These are phyloP conservation scores for Diophrys sp. DNA, from an alignment of 73 alveolate genomes.

Conservation along the genomic window DNA sequence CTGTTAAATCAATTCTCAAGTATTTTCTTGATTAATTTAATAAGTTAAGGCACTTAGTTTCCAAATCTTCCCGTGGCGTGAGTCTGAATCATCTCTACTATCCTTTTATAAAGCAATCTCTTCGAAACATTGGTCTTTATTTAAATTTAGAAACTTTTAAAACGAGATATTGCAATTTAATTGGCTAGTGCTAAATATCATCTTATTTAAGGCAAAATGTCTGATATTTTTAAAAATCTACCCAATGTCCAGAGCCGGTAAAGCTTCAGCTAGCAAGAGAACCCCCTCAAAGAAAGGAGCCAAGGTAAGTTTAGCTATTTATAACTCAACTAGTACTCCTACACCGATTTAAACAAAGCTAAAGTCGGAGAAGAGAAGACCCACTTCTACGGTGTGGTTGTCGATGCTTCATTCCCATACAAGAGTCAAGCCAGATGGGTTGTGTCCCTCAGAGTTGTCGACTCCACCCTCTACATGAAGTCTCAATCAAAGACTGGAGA, in stretches of 20 bases:
- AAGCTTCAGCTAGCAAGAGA: neutral
- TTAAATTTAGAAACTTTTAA: neutral
- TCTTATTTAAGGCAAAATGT: neutral
- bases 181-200: neutral
- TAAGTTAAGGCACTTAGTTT: no score
- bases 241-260: neutral
- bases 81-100: no score
- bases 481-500: conserved; percentile 42
- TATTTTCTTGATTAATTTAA: no score
- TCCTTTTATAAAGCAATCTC: no score
- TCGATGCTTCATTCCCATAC: conserved; percentile 64
- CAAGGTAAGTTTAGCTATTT: neutral
- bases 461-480: conserved; percentile 42
- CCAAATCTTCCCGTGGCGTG: no score
- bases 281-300: neutral
- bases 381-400: conserved; percentile 45
- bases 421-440: conserved; percentile 38
- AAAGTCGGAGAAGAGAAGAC: conserved; percentile 11
- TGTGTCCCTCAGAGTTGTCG: conserved; percentile 39
- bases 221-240: neutral
- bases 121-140: no score
- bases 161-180: neutral
- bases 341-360: conserved; percentile 6
- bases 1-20: no score
- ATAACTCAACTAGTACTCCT: neutral